Evolutionary conservation across 768 basidiomycete genomes (phyloP).

Genomic region (Tricholoma hemisulphureum): DNA sequence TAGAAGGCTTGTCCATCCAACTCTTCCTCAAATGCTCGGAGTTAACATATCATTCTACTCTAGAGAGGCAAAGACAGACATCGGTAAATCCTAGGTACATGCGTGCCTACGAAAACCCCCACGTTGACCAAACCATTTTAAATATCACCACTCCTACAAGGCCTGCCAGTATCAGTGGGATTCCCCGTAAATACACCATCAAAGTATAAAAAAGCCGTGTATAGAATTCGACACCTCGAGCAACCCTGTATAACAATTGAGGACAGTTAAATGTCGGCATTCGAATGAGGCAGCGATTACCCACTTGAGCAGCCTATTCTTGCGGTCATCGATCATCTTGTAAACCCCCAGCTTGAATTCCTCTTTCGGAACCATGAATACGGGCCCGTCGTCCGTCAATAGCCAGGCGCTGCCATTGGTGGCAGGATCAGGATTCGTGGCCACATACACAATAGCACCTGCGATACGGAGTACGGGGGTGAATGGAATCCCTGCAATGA

Average conservation of each 20-base stretch:
- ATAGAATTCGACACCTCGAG: constrained; percentile 28
- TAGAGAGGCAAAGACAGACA: constrained; percentile 27
- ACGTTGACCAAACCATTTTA: neutral
- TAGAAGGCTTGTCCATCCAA: constrained; percentile 46
- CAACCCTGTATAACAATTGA: constrained; percentile 18
- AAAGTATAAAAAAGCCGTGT: constrained; percentile 26
- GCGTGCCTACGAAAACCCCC: neutral
- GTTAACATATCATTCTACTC: neutral
- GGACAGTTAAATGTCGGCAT: neutral
- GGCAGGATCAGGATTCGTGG: constrained; percentile 42
- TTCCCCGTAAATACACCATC: constrained; percentile 9
- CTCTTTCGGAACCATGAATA: constrained; percentile 45
- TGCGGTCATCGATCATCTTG: constrained; percentile 46
- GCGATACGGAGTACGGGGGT: constrained; percentile 48
- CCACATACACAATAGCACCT: constrained; percentile 51
- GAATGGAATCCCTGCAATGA: constrained; percentile 49
- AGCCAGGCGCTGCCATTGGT: constrained; percentile 49
- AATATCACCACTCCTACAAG: neutral
- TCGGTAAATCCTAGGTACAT: constrained; percentile 1
- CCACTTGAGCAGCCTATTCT: constrained; percentile 33
- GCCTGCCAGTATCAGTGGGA: neutral
- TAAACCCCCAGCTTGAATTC: constrained; percentile 52
- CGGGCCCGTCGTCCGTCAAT: constrained; percentile 49
- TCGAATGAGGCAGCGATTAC: constrained; percentile 7
- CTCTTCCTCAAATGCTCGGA: neutral